phyloP scores from a whole-genome alignment of 2,329 filamentous ascomycete genomes.

The Paraconiothyrium brasiliense region DNA sequence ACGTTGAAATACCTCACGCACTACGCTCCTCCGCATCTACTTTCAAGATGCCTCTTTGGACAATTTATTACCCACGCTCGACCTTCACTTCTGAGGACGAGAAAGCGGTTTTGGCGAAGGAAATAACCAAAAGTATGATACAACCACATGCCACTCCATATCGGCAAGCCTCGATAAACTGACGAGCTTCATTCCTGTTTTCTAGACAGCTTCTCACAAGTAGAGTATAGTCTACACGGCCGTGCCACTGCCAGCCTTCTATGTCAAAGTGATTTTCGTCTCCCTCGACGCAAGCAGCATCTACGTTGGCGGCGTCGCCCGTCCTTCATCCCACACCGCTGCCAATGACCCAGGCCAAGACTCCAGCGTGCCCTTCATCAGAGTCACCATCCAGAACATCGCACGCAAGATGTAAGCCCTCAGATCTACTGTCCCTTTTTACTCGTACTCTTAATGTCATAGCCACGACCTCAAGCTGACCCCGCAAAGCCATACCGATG shows the following conservation, averaged over 20 bases:
- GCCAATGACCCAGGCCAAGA: conserved; percentile 23
- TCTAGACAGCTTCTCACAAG: not conserved
- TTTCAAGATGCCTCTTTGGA: conserved; percentile 55
- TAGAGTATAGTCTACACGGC: conserved; percentile 46
- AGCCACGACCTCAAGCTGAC: not conserved
- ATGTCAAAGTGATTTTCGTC: conserved; percentile 56
- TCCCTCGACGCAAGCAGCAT: conserved; percentile 32
- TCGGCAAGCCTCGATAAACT: no score
- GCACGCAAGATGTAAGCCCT: conserved; percentile 32
- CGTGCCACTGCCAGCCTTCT: conserved; percentile 54
- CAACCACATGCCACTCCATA: conserved; percentile 3
- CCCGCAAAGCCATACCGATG: conserved; percentile 13
- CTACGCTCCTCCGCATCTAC: not conserved
- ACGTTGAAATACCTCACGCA: not conserved
- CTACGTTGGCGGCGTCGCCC: conserved; percentile 44
- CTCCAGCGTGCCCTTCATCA: conserved; percentile 45
- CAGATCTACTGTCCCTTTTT: not conserved
- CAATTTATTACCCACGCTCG: conserved; percentile 51
- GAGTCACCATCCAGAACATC: conserved; percentile 48
- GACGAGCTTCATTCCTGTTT: no score
- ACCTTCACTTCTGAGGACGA: conserved; percentile 42
- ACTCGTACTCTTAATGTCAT: not conserved
- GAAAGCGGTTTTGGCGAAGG: conserved; percentile 44
- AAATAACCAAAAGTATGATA: conserved; percentile 45
- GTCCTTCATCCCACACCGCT: conserved; percentile 21